These are phyloP conservation scores for Tetrahymena thermophila DNA, from an alignment of 73 alveolate genomes.

Conservation along the genomic window DNA sequence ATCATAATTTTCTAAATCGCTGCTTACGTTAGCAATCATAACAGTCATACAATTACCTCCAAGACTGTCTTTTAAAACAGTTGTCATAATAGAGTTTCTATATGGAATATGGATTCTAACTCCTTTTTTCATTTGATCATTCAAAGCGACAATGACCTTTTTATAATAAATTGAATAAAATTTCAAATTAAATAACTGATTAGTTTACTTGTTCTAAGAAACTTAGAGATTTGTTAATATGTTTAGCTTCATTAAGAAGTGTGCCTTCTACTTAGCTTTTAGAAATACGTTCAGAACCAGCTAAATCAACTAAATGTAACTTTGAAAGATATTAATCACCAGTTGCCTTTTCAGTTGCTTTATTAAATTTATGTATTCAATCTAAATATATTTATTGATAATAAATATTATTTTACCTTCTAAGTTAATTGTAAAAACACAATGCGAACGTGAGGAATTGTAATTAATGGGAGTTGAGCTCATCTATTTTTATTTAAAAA, in stretches of 20 bases:
- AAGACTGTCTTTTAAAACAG: slow-evolving; percentile 85
- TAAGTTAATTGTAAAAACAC: slow-evolving; percentile 86
- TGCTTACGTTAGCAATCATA: slow-evolving; percentile 86
- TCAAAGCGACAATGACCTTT: slow-evolving; percentile 74
- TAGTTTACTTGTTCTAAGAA: slow-evolving; percentile 89
- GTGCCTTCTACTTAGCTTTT: slow-evolving; percentile 82
- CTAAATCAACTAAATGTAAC: slow-evolving; percentile 84
- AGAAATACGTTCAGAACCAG: slow-evolving; percentile 89
- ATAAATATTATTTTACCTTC: slow-evolving; percentile 50
- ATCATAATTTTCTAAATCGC: slow-evolving; percentile 73
- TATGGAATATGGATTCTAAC: slow-evolving; percentile 88
- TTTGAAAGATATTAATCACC: slow-evolving; percentile 46
- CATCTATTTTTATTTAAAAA: background rate
- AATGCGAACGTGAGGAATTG: slow-evolving; percentile 88
- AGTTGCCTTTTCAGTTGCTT: slow-evolving; percentile 11
- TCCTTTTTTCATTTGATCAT: slow-evolving; percentile 83
- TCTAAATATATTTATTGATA: background rate
- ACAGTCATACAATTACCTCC: slow-evolving; percentile 97
- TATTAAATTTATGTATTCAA: background rate
- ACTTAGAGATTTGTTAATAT: slow-evolving; percentile 76
- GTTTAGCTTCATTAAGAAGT: slow-evolving; percentile 83
- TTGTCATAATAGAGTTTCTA: slow-evolving; percentile 94
- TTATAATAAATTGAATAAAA: background rate
- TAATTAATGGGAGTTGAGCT: slow-evolving; percentile 90
- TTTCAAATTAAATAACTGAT: slow-evolving; percentile 56